These are phyloP conservation scores for Tylopilus felleus DNA, from an alignment of 768 basidiomycete species.

Conservation along the genomic window DNA sequence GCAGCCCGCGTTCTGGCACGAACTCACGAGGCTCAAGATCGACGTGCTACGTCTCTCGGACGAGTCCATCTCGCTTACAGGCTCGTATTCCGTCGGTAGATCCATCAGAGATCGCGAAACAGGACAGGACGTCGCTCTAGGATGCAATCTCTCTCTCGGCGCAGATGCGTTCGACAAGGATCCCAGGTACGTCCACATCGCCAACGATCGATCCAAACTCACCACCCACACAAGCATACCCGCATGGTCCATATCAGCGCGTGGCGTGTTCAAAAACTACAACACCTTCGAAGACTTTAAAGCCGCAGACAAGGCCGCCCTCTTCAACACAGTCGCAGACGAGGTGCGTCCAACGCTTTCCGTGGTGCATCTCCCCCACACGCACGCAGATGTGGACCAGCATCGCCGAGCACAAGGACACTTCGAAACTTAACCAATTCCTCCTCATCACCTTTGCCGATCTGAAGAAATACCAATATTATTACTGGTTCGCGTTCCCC, in stretches of 20 bases:
- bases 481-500: slow-evolving; percentile 98
- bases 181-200: slow-evolving; percentile 39
- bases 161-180: slow-evolving; percentile 58
- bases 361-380: not conserved
- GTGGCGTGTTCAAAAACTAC: slow-evolving; percentile 85
- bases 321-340: slow-evolving; percentile 72
- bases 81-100: slow-evolving; percentile 67
- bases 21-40: slow-evolving; percentile 84
- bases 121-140: slow-evolving; percentile 67
- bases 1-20: slow-evolving; percentile 91
- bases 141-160: slow-evolving; percentile 62
- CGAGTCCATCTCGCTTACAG: slow-evolving; percentile 58
- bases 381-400: slow-evolving; percentile 63
- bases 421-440: slow-evolving; percentile 67
- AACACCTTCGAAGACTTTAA: slow-evolving; percentile 98
- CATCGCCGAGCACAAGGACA: slow-evolving; percentile 49
- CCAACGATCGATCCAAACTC: slow-evolving; percentile 2
- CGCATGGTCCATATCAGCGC: slow-evolving; percentile 47
- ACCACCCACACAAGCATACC: slow-evolving; percentile 36
- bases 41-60: slow-evolving; percentile 85
- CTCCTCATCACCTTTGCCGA: slow-evolving; percentile 93
- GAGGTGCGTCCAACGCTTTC: slow-evolving; percentile 42
- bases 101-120: slow-evolving; percentile 75
- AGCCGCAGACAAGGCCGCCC: slow-evolving; percentile 78
- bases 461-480: slow-evolving; percentile 97